Evolutionary conservation across 2,329 filamentous ascomycete species (phyloP).

Genomic region (Cordyceps militaris): DNA sequence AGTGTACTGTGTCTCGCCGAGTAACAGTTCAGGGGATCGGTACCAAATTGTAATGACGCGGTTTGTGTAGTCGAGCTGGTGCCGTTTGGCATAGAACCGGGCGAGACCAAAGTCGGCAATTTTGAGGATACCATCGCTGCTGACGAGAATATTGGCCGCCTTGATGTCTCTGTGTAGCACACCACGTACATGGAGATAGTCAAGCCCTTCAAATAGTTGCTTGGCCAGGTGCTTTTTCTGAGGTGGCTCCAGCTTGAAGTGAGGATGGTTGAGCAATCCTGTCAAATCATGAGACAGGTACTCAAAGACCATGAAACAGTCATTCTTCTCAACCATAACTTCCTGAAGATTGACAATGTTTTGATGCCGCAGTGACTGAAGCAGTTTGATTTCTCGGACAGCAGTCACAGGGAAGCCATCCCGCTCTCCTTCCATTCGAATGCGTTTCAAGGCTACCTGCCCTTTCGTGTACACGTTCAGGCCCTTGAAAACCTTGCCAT

Average conservation of each 20-base stretch:
- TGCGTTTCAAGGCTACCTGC: constrained; percentile 79
- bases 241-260: constrained; percentile 72
- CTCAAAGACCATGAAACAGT: constrained; percentile 99
- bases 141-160: constrained; percentile 93
- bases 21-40: constrained; percentile 78
- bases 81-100: constrained; percentile 89
- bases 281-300: constrained; percentile 96
- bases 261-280: constrained; percentile 88
- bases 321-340: constrained; percentile 97
- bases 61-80: constrained; percentile 93
- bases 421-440: constrained; percentile 86
- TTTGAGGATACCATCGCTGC: constrained; percentile 81
- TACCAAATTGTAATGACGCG: constrained; percentile 99
- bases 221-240: constrained; percentile 91
- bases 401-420: constrained; percentile 90
- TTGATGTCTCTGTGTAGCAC: constrained; percentile 97
- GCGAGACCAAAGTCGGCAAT: constrained; percentile 94
- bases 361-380: constrained; percentile 76
- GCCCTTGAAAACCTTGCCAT: constrained; percentile 94
- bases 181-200: constrained; percentile 88
- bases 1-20: constrained; percentile 86
- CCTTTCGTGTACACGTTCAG: constrained; percentile 84
- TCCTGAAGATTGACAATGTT: constrained; percentile 81
- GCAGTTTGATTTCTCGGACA: constrained; percentile 81
- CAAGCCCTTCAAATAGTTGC: constrained; percentile 88